Conservation (phyloP, 805 yeast species). For the Pichia eremophila region DNA sequence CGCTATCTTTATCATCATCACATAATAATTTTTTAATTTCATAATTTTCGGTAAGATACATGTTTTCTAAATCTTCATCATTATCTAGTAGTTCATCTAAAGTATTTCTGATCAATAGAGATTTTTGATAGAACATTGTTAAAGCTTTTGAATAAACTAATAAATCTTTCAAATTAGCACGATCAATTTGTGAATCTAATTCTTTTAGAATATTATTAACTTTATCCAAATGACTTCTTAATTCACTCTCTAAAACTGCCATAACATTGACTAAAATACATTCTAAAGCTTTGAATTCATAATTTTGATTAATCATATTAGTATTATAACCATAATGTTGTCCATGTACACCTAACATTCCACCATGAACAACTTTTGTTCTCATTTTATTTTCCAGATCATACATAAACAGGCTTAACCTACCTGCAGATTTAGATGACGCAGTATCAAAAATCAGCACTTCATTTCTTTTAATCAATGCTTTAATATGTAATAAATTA, state of each 20-base stretch:
- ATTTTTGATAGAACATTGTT: slow-evolving; percentile 65
- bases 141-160: slow-evolving; percentile 65
- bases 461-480: slow-evolving; percentile 69
- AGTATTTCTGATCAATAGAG: slow-evolving; percentile 67
- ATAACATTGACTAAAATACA: slow-evolving; percentile 73
- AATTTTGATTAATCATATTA: slow-evolving; percentile 32
- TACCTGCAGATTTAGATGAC: slow-evolving; percentile 51
- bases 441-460: slow-evolving; percentile 81
- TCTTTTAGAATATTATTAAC: slow-evolving; percentile 61
- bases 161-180: slow-evolving; percentile 64
- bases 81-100: slow-evolving; percentile 77
- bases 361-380: slow-evolving; percentile 22
- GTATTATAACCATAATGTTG: background rate
- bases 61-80: slow-evolving; percentile 73
- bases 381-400: slow-evolving; percentile 72
- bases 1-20: background rate
- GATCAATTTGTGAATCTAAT: slow-evolving; percentile 69
- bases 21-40: slow-evolving; percentile 10
- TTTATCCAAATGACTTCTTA: slow-evolving; percentile 43
- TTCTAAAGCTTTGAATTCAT: slow-evolving; percentile 79
- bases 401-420: slow-evolving; percentile 70
- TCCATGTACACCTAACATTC: slow-evolving; percentile 10
- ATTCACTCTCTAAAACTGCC: slow-evolving; percentile 69
- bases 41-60: slow-evolving; percentile 54
- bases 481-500: slow-evolving; percentile 80